Evolutionary conservation across 1,139 yeast species (phyloP).

Genomic region (Pneumocystis oryctolagi): DNA sequence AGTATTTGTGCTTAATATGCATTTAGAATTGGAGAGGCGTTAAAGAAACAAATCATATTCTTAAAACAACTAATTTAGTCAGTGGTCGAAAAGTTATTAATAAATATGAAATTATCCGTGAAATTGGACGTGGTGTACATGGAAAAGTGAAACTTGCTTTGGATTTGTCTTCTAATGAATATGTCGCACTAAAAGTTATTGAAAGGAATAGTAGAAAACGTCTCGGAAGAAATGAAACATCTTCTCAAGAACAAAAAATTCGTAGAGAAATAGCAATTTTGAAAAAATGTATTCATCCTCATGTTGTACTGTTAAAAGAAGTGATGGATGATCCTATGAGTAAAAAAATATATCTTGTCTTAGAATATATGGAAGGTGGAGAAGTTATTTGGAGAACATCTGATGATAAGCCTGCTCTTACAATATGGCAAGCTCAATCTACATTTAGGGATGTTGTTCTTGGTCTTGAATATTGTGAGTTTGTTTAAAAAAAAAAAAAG

Average conservation of each 20-base stretch:
- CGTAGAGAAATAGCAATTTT: conserved; percentile 88
- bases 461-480: conserved; percentile 58
- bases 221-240: conserved; percentile 32
- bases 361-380: conserved; percentile 85
- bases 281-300: conserved; percentile 85
- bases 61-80: conserved; percentile 77
- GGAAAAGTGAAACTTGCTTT: conserved; percentile 90
- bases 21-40: conserved; percentile 28
- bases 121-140: conserved; percentile 91
- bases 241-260: conserved; percentile 53
- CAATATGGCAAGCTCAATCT: conserved; percentile 50
- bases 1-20: background rate
- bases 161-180: conserved; percentile 20
- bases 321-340: conserved; percentile 78
- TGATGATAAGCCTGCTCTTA: conserved; percentile 32
- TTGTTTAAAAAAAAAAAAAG: too few relatives aligned
- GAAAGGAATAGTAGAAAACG: conserved; percentile 57
- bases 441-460: conserved; percentile 71
- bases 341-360: conserved; percentile 73
- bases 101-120: conserved; percentile 75
- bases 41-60: conserved; percentile 70
- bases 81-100: conserved; percentile 72
- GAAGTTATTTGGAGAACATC: conserved; percentile 67
- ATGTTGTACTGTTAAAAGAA: conserved; percentile 73
- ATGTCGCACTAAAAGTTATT: conserved; percentile 70